Evolutionary conservation across 371 early-diverging fungal species (phyloP).

Genomic region (Rhizopus microsporus): DNA sequence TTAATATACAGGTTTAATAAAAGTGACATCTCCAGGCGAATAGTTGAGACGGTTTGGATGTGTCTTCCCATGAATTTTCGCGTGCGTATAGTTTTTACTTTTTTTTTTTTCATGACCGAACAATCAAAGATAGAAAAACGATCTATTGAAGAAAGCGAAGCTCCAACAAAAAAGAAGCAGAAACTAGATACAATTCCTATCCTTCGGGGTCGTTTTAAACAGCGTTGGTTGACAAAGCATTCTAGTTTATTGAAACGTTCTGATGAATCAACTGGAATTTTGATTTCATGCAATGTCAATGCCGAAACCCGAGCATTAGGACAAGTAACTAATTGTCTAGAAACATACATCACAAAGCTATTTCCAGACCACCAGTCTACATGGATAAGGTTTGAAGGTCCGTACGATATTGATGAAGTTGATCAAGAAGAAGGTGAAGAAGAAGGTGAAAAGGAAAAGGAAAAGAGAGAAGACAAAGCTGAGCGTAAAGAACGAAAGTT

Average conservation of each 20-base stretch:
- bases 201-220: slow-evolving; percentile 52
- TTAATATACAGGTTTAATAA: too few species aligned
- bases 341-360: slow-evolving; percentile 33
- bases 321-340: slow-evolving; percentile 49
- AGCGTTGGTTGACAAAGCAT: slow-evolving; percentile 56
- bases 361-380: slow-evolving; percentile 47
- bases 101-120: too few species aligned
- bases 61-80: too few species aligned
- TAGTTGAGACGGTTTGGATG: too few species aligned
- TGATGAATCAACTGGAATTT: slow-evolving; percentile 38
- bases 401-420: slow-evolving; percentile 41
- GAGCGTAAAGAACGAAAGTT: slow-evolving; percentile 45
- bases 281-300: slow-evolving; percentile 50
- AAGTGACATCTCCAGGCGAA: too few species aligned
- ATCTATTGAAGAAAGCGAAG: not conserved
- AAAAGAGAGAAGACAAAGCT: slow-evolving; percentile 24
- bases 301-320: slow-evolving; percentile 59
- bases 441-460: slow-evolving; percentile 30
- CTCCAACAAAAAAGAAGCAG: slow-evolving; percentile 19
- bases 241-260: slow-evolving; percentile 47
- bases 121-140: not conserved
- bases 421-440: slow-evolving; percentile 22
- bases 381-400: slow-evolving; percentile 47
- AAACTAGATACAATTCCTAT: slow-evolving; percentile 51
- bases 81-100: too few species aligned